phyloP scores from a whole-genome alignment of 805 yeast species.

The Kazachstania bromeliacearum region DNA sequence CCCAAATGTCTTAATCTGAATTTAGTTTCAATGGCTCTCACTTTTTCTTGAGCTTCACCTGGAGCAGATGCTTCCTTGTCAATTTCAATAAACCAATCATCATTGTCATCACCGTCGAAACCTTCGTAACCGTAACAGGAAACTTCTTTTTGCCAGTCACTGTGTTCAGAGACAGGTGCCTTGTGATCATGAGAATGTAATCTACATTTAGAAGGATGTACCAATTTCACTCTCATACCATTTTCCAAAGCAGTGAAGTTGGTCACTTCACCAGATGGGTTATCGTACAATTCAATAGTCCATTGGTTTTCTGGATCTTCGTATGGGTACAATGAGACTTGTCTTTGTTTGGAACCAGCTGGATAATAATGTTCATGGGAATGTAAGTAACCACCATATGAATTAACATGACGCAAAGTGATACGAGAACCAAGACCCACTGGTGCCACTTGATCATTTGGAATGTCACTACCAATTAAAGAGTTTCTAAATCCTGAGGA shows the following conservation, averaged over 20 bases:
- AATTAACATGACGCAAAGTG: conserved; percentile 57
- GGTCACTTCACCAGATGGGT: conserved; percentile 42
- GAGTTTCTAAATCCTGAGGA: conserved; percentile 62
- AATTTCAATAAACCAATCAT: conserved; percentile 71
- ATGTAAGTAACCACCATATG: conserved; percentile 75
- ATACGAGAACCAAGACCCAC: conserved; percentile 69
- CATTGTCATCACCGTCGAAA: conserved; percentile 76
- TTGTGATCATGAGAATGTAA: conserved; percentile 82
- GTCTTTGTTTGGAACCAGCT: conserved; percentile 79
- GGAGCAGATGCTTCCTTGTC: conserved; percentile 43
- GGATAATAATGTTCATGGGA: conserved; percentile 63
- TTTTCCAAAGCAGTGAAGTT: conserved; percentile 54
- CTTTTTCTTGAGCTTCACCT: conserved; percentile 43
- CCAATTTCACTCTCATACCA: conserved; percentile 63
- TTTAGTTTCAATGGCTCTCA: conserved; percentile 59
- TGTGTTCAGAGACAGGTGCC: conserved; percentile 60
- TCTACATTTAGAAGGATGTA: conserved; percentile 53
- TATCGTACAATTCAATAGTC: conserved; percentile 61
- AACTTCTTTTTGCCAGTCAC: conserved; percentile 79
- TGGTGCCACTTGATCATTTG: conserved; percentile 46
- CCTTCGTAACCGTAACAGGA: conserved; percentile 70
- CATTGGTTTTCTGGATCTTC: conserved; percentile 65
- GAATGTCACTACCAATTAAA: conserved; percentile 51
- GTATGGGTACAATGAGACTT: conserved; percentile 72
- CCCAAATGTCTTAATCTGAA: conserved; percentile 72